Percentiles rank a stretch among this genome's conserved stretches.
These are phyloP conservation scores for Cicer judaicum DNA, from an alignment of 306 rosid species.

Conservation along the genomic window DNA sequence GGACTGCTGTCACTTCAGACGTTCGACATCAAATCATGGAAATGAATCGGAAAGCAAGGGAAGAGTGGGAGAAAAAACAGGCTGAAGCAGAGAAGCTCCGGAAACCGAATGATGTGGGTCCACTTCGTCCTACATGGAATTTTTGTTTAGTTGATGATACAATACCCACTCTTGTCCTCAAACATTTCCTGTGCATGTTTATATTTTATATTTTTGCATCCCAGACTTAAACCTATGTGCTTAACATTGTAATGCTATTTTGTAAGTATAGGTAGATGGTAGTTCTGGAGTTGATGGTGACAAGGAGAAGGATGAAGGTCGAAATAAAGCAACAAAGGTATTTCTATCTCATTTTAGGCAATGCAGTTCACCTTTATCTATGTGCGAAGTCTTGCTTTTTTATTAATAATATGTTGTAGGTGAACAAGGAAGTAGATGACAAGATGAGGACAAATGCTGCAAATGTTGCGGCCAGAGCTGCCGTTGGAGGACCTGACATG, in stretches of 20 bases:
- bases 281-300: conserved; percentile 70
- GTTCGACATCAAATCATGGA: conserved; percentile 69
- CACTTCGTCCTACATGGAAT: conserved; percentile 3
- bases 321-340: conserved; percentile 76
- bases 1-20: conserved; percentile 70
- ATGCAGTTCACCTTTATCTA: conserved; percentile 16
- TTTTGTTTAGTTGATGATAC: conserved; percentile 8
- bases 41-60: conserved; percentile 77
- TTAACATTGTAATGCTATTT: conserved; percentile 31
- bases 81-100: conserved; percentile 82
- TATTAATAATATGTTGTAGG: conserved; percentile 48
- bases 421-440: conserved; percentile 88
- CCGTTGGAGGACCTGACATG: conserved; percentile 98
- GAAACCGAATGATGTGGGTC: conserved; percentile 75
- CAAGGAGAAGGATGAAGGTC: conserved; percentile 88
- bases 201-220: background rate
- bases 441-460: conserved; percentile 98
- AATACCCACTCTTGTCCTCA: conserved; percentile 33
- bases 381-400: conserved; percentile 28
- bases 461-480: conserved; percentile 98
- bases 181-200: conserved; percentile 10
- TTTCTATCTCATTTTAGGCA: conserved; percentile 22
- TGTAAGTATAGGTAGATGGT: conserved; percentile 61
- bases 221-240: conserved; percentile 14
- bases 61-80: conserved; percentile 91